Evolutionary conservation across 1,284 basidiomycete genomes (phyloP).

Genomic region (Trichosporon asahii): DNA sequence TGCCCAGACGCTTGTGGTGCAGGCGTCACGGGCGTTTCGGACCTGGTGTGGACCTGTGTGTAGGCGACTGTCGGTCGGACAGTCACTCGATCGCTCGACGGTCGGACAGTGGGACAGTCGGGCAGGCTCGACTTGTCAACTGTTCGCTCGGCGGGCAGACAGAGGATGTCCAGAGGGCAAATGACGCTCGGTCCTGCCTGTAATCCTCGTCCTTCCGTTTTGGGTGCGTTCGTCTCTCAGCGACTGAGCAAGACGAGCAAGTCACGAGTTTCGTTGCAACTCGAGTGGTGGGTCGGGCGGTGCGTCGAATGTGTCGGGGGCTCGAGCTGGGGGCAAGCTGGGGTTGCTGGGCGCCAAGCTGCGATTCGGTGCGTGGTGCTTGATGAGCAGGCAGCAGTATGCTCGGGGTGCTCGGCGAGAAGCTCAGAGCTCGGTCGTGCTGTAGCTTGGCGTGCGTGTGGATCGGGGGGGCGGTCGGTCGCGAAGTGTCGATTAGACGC

Average conservation of each 20-base stretch:
- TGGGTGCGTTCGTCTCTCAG: not conserved
- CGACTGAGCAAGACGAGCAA: not conserved
- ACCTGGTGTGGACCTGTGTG: not conserved
- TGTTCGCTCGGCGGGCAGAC: not conserved
- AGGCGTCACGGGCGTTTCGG: not conserved
- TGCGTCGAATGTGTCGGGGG: not conserved
- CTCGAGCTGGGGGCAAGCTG: not conserved
- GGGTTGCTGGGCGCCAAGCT: too few species aligned
- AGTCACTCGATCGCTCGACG: not conserved
- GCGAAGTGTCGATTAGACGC: not conserved
- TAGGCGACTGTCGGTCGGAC: not conserved
- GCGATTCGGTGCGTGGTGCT: too few species aligned
- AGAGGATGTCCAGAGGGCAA: not conserved
- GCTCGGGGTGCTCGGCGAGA: too few species aligned
- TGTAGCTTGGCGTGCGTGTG: not conserved
- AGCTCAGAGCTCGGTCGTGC: not conserved
- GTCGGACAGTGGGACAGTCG: not conserved
- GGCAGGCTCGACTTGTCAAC: too few species aligned
- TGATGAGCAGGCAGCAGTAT: too few species aligned
- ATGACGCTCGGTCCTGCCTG: not conserved
- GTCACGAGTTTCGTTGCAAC: not conserved
- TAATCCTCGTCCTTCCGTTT: not conserved
- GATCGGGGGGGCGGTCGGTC: not conserved
- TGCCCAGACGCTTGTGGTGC: not conserved
- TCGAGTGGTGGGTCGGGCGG: too few species aligned